phyloP scores from a whole-genome alignment of 306 rosid species.

The Castanopsis chinensis region DNA sequence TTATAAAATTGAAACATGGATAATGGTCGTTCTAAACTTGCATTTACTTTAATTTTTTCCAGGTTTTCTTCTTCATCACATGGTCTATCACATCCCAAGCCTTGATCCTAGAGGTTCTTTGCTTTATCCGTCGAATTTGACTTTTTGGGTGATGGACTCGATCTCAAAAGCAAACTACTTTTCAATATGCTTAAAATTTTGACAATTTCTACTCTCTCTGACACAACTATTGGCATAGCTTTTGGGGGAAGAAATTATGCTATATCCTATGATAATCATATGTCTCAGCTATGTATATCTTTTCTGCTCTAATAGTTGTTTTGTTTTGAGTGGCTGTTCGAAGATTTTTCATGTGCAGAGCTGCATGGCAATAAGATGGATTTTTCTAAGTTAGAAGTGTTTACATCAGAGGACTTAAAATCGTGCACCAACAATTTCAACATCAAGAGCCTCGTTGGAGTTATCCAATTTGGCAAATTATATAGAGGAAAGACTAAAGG shows the following conservation, averaged over 20 bases:
- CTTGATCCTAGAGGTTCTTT: background rate
- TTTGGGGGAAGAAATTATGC: background rate
- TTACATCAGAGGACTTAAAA: conserved; percentile 44
- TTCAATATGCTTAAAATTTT: background rate
- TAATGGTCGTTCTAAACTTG: background rate
- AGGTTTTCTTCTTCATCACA: background rate
- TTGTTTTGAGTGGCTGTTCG: background rate
- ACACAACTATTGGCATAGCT: background rate
- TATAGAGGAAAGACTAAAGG: conserved; percentile 45
- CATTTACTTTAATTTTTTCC: background rate
- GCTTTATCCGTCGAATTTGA: background rate
- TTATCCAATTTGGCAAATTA: conserved; percentile 46
- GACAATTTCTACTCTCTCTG: background rate
- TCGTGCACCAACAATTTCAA: conserved; percentile 44
- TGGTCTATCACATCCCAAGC: conserved; percentile 3
- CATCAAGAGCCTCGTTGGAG: conserved; percentile 42
- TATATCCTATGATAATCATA: background rate
- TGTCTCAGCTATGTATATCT: background rate
- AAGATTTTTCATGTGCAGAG: background rate
- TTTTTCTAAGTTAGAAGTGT: conserved; percentile 25
- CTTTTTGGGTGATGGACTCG: background rate
- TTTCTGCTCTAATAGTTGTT: background rate
- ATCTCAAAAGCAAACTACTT: background rate
- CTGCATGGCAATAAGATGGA: conserved; percentile 31
- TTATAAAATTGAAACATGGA: background rate